Evolutionary conservation across 331 rosid species (phyloP), one percentile per base, ranked within the genome.

Genomic region (Pyrus hybrid): DNA sequence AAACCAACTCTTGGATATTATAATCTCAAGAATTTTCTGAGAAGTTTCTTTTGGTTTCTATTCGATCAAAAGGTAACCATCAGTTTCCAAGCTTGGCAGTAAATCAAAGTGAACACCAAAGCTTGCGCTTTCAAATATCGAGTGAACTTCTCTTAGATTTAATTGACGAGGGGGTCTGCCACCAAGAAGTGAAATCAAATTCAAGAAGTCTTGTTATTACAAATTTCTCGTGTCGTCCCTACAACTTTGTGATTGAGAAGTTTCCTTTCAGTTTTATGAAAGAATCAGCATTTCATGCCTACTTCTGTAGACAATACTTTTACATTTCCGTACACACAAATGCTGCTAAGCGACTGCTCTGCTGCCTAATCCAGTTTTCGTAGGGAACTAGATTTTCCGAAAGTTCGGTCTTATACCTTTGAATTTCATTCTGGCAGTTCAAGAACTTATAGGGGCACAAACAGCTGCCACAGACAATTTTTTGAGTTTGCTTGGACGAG

Each of bases 401-500:
- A 30, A 62, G 56, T 82, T 63, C 5, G 22, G 47, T 13, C 70
- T 76, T 62, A 65, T 11, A 9, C 30, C 63, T 53, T 60, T 61
- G 22, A 49, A 30, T 23, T 63, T 22, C 16, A 12, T 41, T 41
- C 14, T 58, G 67, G 16, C 56, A 23, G 4, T 63, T 67, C 71
- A 26, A 68, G 73, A 61, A 62, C 49, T 58, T 51, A 5, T 18
- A 14, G 87, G 80, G 67, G 82, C 53, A 53, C 95, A 90, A 7
- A 80, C 73, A 64, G 95, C 92, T 84, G 84, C 95, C 29, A 87
- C 92, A 29, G 85, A 87, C 56, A 90, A 64, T 71, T 78, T 63
- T 57, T 90, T 84, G 62, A 82, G 33, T 57, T 80, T 80, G 32
- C 81, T 75, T 29, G 92, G 92, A 84, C 95, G 84, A 2, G 95